Base-by-base conservation (phyloP, 192 early-diverging fungal genomes). In the Lobosporangium transversale region DNA sequence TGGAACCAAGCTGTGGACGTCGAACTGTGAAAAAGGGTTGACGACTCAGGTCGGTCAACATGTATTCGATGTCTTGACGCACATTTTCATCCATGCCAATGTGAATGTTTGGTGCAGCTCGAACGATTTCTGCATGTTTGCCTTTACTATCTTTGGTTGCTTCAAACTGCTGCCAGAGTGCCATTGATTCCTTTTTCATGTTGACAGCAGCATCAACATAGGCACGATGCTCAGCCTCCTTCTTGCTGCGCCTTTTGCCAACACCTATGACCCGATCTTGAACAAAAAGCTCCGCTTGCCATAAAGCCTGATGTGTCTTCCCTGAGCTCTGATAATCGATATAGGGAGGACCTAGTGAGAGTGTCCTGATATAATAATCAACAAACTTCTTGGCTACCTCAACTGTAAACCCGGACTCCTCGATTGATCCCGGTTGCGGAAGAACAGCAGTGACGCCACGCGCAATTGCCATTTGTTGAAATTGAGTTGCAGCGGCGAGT, bases 311-410 rank as follows among this genome's bases (percentile, higher is more conserved):
- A 40, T 69, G 65, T 11, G 57, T 74, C 43, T 67, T 67, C 23
- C 76, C 81, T n/a, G 67, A 64, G 44, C 70, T 63, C 23, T 62
- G 55, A 27, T 66, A 69, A 17, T 70, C 65, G 23, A 82, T 75
- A 44, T 70, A 71, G 10, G 81, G 75, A 20, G 58, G 58, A 61
- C 78, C 71, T 1, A 75, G 56, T 37, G 67, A 64, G 26, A 74
- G 58, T 42, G 54, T 63, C 47, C 70, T 70, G 68, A 59, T 70
- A 36, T 70, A 76, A 58, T 70, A 83, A 33, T 66, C 66, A 36
- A 80, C 62, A 56, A 83, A 83, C 69, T 76, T 61, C 42, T 64
- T 83, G 20, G 81, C 79, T 2, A 65, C 45, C 36, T 75, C 79
- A 32, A 70, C 58, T 0, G 62, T 79, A 33, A 83, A 53, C 29